Evolutionary conservation across 768 basidiomycete genomes (phyloP).

Genomic region (Kwoniella sp.): DNA sequence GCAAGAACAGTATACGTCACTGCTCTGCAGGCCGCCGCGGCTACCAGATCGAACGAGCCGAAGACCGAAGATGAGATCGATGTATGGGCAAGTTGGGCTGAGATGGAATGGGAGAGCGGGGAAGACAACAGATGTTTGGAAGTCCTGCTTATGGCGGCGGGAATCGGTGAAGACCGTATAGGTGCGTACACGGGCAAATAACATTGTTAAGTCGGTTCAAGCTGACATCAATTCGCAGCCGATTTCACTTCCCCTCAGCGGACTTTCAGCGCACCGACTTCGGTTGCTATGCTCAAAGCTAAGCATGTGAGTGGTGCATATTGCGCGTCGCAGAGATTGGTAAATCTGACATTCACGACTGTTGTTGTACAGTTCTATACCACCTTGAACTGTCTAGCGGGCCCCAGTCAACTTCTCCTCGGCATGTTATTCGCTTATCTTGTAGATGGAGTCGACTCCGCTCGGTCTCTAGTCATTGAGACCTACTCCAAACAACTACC

Average conservation of each 20-base stretch:
- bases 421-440: constrained; percentile 45
- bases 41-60: neutral
- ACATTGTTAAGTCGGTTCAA: constrained; percentile 7
- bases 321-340: neutral
- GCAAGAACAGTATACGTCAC: constrained; percentile 58
- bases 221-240: constrained; percentile 19
- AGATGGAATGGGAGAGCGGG: constrained; percentile 56
- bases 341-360: neutral
- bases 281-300: constrained; percentile 32
- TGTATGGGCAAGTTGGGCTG: constrained; percentile 57
- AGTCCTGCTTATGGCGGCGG: constrained; percentile 28
- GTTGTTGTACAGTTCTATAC: constrained; percentile 1
- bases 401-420: constrained; percentile 28
- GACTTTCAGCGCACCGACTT: constrained; percentile 17
- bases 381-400: neutral
- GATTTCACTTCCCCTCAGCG: constrained; percentile 12
- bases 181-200: neutral
- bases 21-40: constrained; percentile 49
- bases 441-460: constrained; percentile 37
- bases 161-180: constrained; percentile 11
- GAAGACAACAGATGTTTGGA: constrained; percentile 26
- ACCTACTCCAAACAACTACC: constrained; percentile 35
- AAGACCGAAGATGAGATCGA: constrained; percentile 38
- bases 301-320: constrained; percentile 33
- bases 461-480: constrained; percentile 31